phyloP scores from a whole-genome alignment of 1,284 basidiomycete species.

The Fomitopsis schrenkii region DNA sequence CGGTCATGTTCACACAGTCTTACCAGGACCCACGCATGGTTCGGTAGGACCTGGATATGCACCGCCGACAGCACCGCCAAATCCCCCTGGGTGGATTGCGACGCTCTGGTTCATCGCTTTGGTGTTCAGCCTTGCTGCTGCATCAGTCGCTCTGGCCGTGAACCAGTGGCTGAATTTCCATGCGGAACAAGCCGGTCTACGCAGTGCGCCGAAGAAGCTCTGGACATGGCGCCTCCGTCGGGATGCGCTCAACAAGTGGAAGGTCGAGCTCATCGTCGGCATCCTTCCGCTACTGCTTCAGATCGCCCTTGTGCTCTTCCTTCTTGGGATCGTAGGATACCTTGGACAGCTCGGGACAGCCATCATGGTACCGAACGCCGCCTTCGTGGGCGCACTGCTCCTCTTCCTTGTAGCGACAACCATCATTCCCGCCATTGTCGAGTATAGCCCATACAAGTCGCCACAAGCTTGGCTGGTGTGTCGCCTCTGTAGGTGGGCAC shows the following conservation, averaged over 20 bases:
- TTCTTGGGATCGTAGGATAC: conserved; percentile 2
- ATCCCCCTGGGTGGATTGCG: not conserved
- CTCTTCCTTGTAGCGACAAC: not conserved
- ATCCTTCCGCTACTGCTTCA: conserved; percentile 3
- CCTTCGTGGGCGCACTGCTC: not conserved
- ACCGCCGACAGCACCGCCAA: not conserved
- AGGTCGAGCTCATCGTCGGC: not conserved
- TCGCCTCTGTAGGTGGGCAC: not conserved
- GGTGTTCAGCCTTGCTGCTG: not conserved
- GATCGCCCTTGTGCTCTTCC: conserved; percentile 6
- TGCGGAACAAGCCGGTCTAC: not conserved
- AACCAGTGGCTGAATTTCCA: conserved; percentile 3
- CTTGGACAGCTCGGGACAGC: not conserved
- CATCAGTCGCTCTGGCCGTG: not conserved
- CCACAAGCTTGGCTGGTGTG: not conserved
- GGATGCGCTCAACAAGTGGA: conserved; percentile 1
- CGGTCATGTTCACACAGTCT: too few species aligned
- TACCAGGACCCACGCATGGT: not conserved
- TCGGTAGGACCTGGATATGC: not conserved
- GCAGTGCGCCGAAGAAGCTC: not conserved
- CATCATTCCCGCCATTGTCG: not conserved
- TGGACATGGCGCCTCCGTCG: conserved; percentile 1
- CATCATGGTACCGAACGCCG: not conserved
- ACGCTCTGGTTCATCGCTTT: not conserved
- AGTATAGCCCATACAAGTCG: conserved; percentile 1